These are phyloP conservation scores for Panicum hallii DNA, from an alignment of 202 grass and related monocot species.

Conservation along the genomic window DNA sequence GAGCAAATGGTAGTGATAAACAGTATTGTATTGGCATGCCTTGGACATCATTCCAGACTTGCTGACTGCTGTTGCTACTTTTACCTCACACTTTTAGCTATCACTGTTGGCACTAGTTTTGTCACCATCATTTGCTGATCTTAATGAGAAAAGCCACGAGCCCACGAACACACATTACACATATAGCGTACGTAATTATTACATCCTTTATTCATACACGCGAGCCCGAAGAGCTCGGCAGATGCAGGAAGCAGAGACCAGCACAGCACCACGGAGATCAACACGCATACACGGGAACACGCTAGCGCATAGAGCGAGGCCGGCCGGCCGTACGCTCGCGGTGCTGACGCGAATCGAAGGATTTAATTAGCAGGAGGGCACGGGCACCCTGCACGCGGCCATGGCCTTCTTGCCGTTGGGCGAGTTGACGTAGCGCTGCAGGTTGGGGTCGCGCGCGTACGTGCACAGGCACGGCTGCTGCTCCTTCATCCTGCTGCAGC, in stretches of 20 bases:
- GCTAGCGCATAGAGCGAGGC: too few species aligned
- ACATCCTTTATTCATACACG: conserved; percentile 32
- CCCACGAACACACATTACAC: neutral
- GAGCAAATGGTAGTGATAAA: too few species aligned
- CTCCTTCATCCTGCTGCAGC: conserved; percentile 76
- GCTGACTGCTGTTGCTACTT: neutral
- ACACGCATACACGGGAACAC: neutral
- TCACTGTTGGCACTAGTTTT: too few species aligned
- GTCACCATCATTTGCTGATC: too few species aligned
- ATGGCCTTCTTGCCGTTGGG: conserved; percentile 79
- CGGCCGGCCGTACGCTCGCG: too few species aligned
- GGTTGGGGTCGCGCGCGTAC: conserved; percentile 77
- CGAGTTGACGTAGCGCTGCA: conserved; percentile 77
- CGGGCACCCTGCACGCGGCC: conserved; percentile 64
- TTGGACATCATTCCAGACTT: neutral
- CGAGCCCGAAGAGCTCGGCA: neutral
- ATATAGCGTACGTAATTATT: neutral
- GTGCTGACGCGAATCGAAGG: too few species aligned
- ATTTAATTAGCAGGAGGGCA: conserved; percentile 56
- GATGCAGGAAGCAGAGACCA: neutral
- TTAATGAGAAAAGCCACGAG: too few species aligned
- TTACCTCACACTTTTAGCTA: too few species aligned
- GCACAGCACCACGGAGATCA: neutral
- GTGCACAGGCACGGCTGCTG: conserved; percentile 87
- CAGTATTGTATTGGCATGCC: too few species aligned